Evolutionary conservation across 495 filamentous ascomycete species (phyloP).

Genomic region (Parathielavia hyrcaniae): DNA sequence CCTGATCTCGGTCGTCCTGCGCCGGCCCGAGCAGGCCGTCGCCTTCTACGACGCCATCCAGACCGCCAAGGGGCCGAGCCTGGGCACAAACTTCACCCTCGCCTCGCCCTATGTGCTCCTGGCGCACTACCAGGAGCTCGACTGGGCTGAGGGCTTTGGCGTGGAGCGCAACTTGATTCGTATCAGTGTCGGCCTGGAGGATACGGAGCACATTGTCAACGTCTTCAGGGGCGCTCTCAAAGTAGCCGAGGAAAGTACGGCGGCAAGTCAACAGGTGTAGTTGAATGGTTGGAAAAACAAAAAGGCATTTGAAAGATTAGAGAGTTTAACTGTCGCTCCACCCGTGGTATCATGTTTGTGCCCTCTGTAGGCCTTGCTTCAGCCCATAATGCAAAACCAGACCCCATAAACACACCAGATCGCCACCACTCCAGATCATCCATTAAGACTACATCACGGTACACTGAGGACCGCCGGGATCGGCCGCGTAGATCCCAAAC

Average conservation of each 20-base stretch:
- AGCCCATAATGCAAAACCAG: neutral
- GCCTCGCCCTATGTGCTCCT: slow-evolving; percentile 82
- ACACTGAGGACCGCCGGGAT: slow-evolving; percentile 41
- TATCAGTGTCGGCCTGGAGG: slow-evolving; percentile 87
- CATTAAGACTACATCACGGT: slow-evolving; percentile 28
- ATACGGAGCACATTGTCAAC: slow-evolving; percentile 53
- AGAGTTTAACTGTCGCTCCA: neutral
- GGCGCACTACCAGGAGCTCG: slow-evolving; percentile 86
- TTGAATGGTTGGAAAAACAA: neutral
- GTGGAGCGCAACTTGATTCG: slow-evolving; percentile 72
- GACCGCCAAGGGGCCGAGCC: slow-evolving; percentile 85
- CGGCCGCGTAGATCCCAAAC: slow-evolving; percentile 42
- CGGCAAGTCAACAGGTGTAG: neutral
- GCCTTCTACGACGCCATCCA: slow-evolving; percentile 82
- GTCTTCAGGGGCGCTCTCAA: slow-evolving; percentile 47
- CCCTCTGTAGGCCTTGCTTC: neutral
- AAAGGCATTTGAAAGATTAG: slow-evolving; percentile 7
- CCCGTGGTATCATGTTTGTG: slow-evolving; percentile 10
- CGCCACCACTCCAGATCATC: neutral
- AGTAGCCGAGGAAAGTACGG: slow-evolving; percentile 34
- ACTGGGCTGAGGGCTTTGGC: slow-evolving; percentile 78
- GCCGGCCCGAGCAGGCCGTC: slow-evolving; percentile 60
- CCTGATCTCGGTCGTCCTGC: slow-evolving; percentile 75
- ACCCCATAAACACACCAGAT: neutral
- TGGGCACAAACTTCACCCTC: slow-evolving; percentile 95